A percentile compares a stretch with the other conserved stretches of the same genome.
phyloP scores from a whole-genome alignment of 106 monocot species.

The Platanthera zijinensis region DNA sequence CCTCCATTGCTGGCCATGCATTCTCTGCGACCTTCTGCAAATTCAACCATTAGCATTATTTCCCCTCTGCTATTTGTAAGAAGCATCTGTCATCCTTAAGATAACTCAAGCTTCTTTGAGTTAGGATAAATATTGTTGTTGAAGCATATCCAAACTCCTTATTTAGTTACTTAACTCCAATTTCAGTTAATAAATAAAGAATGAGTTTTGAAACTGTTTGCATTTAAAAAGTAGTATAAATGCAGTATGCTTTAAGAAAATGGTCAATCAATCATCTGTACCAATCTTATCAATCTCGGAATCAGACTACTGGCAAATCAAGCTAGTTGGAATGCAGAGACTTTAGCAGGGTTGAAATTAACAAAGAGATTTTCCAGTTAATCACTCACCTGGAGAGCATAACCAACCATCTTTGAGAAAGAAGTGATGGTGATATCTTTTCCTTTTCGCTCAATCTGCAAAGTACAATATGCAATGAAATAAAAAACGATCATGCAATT shows the following conservation, averaged over 20 bases:
- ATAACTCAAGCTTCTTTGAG: neutral
- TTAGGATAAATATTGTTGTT: neutral
- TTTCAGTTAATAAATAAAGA: neutral
- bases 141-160: neutral
- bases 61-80: neutral
- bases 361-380: neutral
- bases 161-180: neutral
- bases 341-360: neutral
- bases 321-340: neutral
- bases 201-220: neutral
- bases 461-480: neutral
- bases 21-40: neutral
- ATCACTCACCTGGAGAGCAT: slow-evolving; percentile 66
- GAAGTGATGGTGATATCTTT: slow-evolving; percentile 86
- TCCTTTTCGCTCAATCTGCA: slow-evolving; percentile 85
- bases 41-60: neutral
- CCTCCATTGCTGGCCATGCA: neutral
- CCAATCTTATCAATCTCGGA: neutral
- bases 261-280: neutral
- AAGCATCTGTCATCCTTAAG: neutral
- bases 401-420: slow-evolving; percentile 97
- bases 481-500: neutral
- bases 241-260: neutral
- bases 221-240: neutral
- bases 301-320: neutral